Base-by-base conservation (phyloP, 164 flowering plant species). In the Macadamia tetraphylla region DNA sequence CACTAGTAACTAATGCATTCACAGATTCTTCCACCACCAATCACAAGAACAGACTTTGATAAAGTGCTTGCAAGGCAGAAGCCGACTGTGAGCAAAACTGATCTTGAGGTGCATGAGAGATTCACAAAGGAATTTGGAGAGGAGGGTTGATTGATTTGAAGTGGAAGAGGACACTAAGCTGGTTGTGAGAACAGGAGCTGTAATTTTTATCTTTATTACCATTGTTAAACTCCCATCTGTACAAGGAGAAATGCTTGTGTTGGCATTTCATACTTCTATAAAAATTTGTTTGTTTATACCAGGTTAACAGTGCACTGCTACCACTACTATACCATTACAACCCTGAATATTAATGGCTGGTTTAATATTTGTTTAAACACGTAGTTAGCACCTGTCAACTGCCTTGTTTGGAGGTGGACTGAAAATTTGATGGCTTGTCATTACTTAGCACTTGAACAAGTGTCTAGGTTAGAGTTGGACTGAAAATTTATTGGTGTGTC, bases 41-140 rank as follows among this genome's bases (percentile, higher is more conserved):
- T 94, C 44, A 8, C 87, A 46, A 92, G 72, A 75, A 73, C 81
- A 31, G 99, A 94, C 82, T 92, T 94, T 77, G 96, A 92, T 52
- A 94, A 94, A 78, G 99, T 94, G 52, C 88, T 94, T 6, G 91
- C 97, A 15, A 85, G 91, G 73, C 99, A 94, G 76, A 90, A 84
- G 82, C 99, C 99, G 30, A 94, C 99, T 0, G 98, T 94, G 64
- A 94, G 99, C 82, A 94, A 89, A 79, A 0, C 83, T 14, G 99
- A 94, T 75, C 97, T 94, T 61, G 94, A 94, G 10, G 91, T 94
- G 32, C 99, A 94, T 29, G 96, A 94, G 75, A 88, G 94, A 80
- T 94, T 92, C 77, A 94, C 97, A 13, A 84, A 83, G 78, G 99
- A 94, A 81, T 92, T 94, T 75, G 96, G 99, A 17, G 99, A 92